Evolutionary conservation across 805 yeast species (phyloP).

Genomic region (Ascoidea asiatica): DNA sequence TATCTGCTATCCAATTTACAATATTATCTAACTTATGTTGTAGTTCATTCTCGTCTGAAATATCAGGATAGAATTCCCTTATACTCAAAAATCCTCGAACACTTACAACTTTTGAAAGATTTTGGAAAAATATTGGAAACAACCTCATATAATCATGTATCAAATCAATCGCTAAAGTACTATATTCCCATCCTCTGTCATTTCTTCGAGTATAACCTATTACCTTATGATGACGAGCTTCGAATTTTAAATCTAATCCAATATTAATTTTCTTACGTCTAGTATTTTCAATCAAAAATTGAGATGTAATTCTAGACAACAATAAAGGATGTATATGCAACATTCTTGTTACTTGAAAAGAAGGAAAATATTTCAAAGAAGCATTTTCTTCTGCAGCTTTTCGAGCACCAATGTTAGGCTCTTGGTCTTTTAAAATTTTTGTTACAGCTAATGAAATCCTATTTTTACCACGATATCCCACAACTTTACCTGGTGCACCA

Average conservation of each 20-base stretch:
- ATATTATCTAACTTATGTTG: slow-evolving; percentile 17
- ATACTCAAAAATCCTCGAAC: slow-evolving; percentile 1
- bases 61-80: slow-evolving; percentile 20
- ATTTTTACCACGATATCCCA: slow-evolving; percentile 37
- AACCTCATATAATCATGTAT: slow-evolving; percentile 42
- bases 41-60: slow-evolving; percentile 16
- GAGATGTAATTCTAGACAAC: slow-evolving; percentile 68
- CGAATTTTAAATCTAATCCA: slow-evolving; percentile 79
- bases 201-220: slow-evolving; percentile 70
- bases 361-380: slow-evolving; percentile 46
- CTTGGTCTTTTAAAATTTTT: slow-evolving; percentile 30
- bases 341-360: slow-evolving; percentile 47
- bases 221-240: slow-evolving; percentile 66
- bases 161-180: slow-evolving; percentile 57
- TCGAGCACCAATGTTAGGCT: slow-evolving; percentile 52
- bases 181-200: slow-evolving; percentile 68
- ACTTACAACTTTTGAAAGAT: slow-evolving; percentile 16
- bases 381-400: slow-evolving; percentile 45
- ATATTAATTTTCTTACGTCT: slow-evolving; percentile 44
- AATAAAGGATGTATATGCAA: slow-evolving; percentile 48
- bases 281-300: slow-evolving; percentile 44
- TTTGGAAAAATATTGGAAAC: slow-evolving; percentile 49
- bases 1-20: slow-evolving; percentile 29
- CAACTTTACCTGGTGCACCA: slow-evolving; percentile 63
- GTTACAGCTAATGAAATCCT: slow-evolving; percentile 41